A percentile compares a stretch with the other conserved stretches of the same genome.
Conservation (phyloP, 1,139 yeast genomes). For the Yamadazyma trypodendri region DNA sequence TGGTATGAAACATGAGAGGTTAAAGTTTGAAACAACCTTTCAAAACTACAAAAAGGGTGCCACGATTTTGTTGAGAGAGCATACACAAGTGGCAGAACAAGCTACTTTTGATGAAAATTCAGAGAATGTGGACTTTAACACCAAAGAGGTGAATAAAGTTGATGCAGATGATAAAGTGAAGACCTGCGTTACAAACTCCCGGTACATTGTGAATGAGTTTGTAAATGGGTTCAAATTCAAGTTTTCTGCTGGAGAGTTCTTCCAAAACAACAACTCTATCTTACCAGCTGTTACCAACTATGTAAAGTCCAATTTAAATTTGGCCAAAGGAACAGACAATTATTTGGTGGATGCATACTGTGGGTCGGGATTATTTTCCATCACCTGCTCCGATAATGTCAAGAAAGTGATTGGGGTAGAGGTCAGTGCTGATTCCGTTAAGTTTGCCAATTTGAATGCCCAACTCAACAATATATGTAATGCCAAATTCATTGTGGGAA, state of each 20-base stretch:
- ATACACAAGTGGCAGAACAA: constrained; percentile 40
- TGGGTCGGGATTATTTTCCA: constrained; percentile 92
- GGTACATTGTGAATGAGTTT: constrained; percentile 78
- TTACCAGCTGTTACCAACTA: constrained; percentile 78
- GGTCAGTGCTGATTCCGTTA: constrained; percentile 87
- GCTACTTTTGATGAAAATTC: constrained; percentile 26
- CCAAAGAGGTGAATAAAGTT: constrained; percentile 22
- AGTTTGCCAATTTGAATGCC: constrained; percentile 83
- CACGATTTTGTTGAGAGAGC: constrained; percentile 80
- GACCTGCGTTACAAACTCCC: constrained; percentile 65
- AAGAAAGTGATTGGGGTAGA: constrained; percentile 90
- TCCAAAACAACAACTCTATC: constrained; percentile 93
- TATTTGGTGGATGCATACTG: constrained; percentile 95
- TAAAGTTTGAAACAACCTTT: constrained; percentile 48
- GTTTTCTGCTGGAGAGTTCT: constrained; percentile 91
- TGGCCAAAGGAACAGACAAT: constrained; percentile 35
- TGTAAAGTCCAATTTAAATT: constrained; percentile 59
- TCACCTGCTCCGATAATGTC: constrained; percentile 78
- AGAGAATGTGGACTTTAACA: constrained; percentile 45
- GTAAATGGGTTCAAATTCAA: constrained; percentile 74
- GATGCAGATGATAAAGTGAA: constrained; percentile 29
- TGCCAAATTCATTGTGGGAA: constrained; percentile 84
- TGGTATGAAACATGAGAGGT: constrained; percentile 74
- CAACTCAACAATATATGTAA: constrained; percentile 68
- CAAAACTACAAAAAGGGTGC: constrained; percentile 76